Conservation (phyloP, 169 alveolate genomes). For the Eimeria maxima region DNA sequence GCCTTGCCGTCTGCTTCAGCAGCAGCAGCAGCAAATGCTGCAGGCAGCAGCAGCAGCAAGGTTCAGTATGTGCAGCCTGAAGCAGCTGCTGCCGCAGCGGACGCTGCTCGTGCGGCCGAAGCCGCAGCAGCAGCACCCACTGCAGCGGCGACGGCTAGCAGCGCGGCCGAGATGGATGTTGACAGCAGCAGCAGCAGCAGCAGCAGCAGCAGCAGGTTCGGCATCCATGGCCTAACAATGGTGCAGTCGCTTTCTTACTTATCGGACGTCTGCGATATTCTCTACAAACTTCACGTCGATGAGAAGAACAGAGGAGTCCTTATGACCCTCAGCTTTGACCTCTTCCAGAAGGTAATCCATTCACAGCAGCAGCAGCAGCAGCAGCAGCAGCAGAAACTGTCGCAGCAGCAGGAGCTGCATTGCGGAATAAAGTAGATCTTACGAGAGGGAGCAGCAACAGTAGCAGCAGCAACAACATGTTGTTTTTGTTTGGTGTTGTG, state of each 20-base stretch:
- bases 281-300: constrained; percentile 80
- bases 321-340: constrained; percentile 74
- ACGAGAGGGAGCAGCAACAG: background rate
- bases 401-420: background rate
- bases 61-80: background rate
- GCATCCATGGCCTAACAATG: constrained; percentile 55
- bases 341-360: constrained; percentile 65
- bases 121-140: background rate
- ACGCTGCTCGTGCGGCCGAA: constrained; percentile 24
- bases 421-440: background rate
- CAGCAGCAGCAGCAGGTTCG: constrained; percentile 54
- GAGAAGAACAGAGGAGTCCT: constrained; percentile 78
- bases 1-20: background rate
- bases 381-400: constrained; percentile 51
- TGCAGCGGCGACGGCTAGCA: background rate
- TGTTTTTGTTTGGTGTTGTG: background rate
- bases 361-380: constrained; percentile 22
- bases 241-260: constrained; percentile 52
- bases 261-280: constrained; percentile 79
- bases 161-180: constrained; percentile 17
- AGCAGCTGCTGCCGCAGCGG: constrained; percentile 64
- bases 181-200: constrained; percentile 69
- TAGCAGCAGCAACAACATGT: constrained; percentile 45
- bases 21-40: constrained; percentile 7
- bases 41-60: constrained; percentile 15